Percentiles rank a stretch among this genome's conserved stretches.
phyloP scores from a whole-genome alignment of 1,139 yeast genomes.

The Kodamaea anthophila region DNA sequence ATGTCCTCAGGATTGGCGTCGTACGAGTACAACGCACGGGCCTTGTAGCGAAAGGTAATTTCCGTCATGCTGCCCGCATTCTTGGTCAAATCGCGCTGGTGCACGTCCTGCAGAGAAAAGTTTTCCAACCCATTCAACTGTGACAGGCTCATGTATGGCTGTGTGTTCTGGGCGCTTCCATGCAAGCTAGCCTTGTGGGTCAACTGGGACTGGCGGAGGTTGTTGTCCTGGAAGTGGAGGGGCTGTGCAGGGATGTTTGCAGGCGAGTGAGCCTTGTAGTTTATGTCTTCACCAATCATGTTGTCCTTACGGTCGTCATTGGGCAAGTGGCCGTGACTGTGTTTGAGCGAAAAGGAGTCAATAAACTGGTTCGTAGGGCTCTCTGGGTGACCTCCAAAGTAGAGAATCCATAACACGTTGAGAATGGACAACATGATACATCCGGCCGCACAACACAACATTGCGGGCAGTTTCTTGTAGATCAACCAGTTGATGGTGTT shows the following conservation, averaged over 20 bases:
- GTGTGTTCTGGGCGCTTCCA: slow-evolving; percentile 12
- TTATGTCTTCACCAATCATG: slow-evolving; percentile 22
- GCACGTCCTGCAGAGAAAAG: slow-evolving; percentile 38
- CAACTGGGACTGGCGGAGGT: slow-evolving; percentile 34
- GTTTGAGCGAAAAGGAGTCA: slow-evolving; percentile 59
- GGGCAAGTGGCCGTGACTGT: slow-evolving; percentile 24
- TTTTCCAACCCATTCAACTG: slow-evolving; percentile 57
- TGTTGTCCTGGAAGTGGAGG: slow-evolving; percentile 24
- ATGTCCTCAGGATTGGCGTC: slow-evolving; percentile 93
- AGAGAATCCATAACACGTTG: slow-evolving; percentile 76
- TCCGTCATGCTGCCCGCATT: slow-evolving; percentile 11
- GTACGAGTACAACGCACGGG: slow-evolving; percentile 80
- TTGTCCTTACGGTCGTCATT: slow-evolving; percentile 16
- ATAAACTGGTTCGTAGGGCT: slow-evolving; percentile 78
- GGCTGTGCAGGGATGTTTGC: slow-evolving; percentile 17
- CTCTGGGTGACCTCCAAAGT: slow-evolving; percentile 77
- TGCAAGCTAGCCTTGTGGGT: slow-evolving; percentile 14
- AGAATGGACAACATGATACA: slow-evolving; percentile 76
- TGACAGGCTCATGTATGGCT: slow-evolving; percentile 48
- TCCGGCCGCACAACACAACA: slow-evolving; percentile 90
- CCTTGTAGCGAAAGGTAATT: slow-evolving; percentile 71
- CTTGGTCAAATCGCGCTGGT: slow-evolving; percentile 30
- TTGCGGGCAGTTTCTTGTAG: slow-evolving; percentile 57
- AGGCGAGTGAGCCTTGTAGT: slow-evolving; percentile 23
- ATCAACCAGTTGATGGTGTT: slow-evolving; percentile 78